Evolutionary conservation across 208 protist genomes (phyloP), one percentile per base, ranked within the genome.

Genomic region (Crithidia expoeki): DNA sequence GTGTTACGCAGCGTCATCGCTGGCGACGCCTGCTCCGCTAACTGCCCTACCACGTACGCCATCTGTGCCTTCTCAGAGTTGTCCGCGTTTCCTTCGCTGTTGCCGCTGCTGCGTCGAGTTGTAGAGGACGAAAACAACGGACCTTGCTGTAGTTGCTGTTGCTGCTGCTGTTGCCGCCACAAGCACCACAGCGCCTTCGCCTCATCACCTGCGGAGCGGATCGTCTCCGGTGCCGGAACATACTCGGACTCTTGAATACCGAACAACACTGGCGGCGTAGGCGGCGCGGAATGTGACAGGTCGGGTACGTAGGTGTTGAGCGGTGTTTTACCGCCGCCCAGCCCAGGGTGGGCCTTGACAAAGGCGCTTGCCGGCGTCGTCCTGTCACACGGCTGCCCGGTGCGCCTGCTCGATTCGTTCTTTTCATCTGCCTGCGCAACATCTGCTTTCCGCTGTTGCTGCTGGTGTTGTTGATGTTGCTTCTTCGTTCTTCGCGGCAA

Each of bases 201-300:
- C 42, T 77, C 72, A 32, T 77, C 72, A 32, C 46, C 49, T 14
- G 50, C 40, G 2, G 33, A 28, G 17, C 64, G 72, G 44, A 77
- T 71, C 12, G 55, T 56, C 57, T 77, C 72, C 27, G 72, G 72
- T 11, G 72, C 64, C 30, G 72, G 72, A 38, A 77, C 72, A 50
- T 77, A 77, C 32, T 77, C 72, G 0, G 72, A 63, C 57, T 77
- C 64, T 46, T 77, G 63, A 10, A 77, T 42, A 25, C 52, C 47
- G 23, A 77, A 77, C 46, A 77, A 58, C n/a, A 51, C 36, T 23
- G 72, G 72, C 49, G 27, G 56, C 11, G 23, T 6, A 21, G 72
- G 72, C 4, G 57, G 57, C 16, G 64, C 32, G 11, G 55, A 23
- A 23, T 21, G 36, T 4, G 14, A 11, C 7, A 72, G 47, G 30